A percentile compares a stretch with the other conserved stretches of the same genome.
Conservation (phyloP, 805 yeast genomes). For the Starmerella sp. region DNA sequence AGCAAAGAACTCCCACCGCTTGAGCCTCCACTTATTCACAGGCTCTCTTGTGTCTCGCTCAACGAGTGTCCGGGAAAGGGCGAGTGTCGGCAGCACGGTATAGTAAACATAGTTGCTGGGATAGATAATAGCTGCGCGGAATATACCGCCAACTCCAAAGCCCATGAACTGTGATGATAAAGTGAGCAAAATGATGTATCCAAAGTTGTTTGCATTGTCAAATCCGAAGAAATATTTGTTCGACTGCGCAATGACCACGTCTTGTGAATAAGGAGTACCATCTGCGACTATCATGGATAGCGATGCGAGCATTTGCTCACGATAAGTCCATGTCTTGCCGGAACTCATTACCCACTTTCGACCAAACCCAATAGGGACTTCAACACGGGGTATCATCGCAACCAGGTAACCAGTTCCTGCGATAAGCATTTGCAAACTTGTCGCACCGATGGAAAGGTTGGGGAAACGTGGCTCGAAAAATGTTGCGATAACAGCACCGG, state of each 20-base stretch:
- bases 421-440: slow-evolving; percentile 48
- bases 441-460: slow-evolving; percentile 40
- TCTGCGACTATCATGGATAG: slow-evolving; percentile 24
- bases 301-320: slow-evolving; percentile 59
- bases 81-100: slow-evolving; percentile 38
- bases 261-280: slow-evolving; percentile 21
- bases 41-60: slow-evolving; percentile 32
- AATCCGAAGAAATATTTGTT: slow-evolving; percentile 28
- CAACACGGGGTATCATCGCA: slow-evolving; percentile 22
- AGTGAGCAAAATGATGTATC: slow-evolving; percentile 43
- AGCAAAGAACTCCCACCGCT: slow-evolving; percentile 41
- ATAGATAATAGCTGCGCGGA: slow-evolving; percentile 47
- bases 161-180: slow-evolving; percentile 53
- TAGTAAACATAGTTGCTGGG: slow-evolving; percentile 48
- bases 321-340: slow-evolving; percentile 47
- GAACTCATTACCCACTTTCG: slow-evolving; percentile 35
- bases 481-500: slow-evolving; percentile 46
- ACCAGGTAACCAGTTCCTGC: slow-evolving; percentile 45
- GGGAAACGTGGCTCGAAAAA: slow-evolving; percentile 53
- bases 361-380: slow-evolving; percentile 5
- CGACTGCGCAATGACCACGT: slow-evolving; percentile 28
- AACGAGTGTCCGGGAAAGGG: slow-evolving; percentile 38
- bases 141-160: slow-evolving; percentile 53
- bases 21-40: slow-evolving; percentile 50
- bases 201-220: slow-evolving; percentile 28